Evolutionary conservation across 345 rosid genomes (phyloP), one percentile per base, ranked within the genome.

Genomic region (Boechera retrofracta): DNA sequence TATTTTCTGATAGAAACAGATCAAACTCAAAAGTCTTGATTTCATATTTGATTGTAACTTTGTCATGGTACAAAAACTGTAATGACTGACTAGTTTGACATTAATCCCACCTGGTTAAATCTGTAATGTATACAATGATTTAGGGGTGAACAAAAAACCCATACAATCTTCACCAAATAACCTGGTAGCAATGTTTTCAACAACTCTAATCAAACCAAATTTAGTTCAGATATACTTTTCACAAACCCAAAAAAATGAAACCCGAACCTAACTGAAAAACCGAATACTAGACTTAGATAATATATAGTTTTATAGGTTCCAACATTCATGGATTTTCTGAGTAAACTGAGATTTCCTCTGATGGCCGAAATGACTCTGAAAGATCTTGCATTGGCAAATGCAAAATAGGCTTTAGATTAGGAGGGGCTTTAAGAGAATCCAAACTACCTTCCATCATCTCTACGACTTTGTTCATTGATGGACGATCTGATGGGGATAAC

Each of bases 381-480:
- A 57, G 0, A 67, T n/a, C 49, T 57, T 47, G 41, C 33, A 32
- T 5, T 18, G 66, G 75, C 67, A 68, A 5, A 60, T 58, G 67
- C 53, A 76, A 42, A 10, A 42, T 63, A 69, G 61, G 75, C 70
- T 69, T 77, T 15, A 41, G 80, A 52, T 69, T 77, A 24, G 57
- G 80, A 61, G 76, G 80, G 16, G 61, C 33, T 28, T 77, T 1
- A 1, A 70, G 75, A 62, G 71, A 5, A 29, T 70, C 65, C 64
- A 77, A 51, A 32, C 51, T 64, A 15, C 76, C 76, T 70, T 77
- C 80, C 71, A 77, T 52, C 76, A 77, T 77, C 44, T 63, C 80
- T 11, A 77, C 52, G 3, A 77, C 80, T 56, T 36, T 62, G 66
- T 63, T 54, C 76, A 77, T 70, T 2, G 76, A 47, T 44, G 71